Conservation (phyloP, 306 rosid species). For the Bauhinia variegata region DNA sequence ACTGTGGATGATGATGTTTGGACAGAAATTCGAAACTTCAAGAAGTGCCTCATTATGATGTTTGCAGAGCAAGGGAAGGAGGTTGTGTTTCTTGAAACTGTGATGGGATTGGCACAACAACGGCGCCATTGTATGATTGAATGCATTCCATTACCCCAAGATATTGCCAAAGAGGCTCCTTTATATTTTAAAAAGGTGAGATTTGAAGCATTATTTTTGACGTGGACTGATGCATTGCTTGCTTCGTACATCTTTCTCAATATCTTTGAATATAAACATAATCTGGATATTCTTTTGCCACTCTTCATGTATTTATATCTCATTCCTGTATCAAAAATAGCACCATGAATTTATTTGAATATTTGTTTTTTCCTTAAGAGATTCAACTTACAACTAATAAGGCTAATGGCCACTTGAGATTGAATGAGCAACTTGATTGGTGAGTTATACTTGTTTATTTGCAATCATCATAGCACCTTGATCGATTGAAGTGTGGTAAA, state of each 20-base stretch:
- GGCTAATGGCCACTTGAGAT: too few species aligned
- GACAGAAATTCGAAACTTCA: conserved; percentile 91
- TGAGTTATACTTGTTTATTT: neutral
- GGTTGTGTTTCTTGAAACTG: conserved; percentile 88
- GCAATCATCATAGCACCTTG: too few species aligned
- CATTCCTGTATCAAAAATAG: too few species aligned
- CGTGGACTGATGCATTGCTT: neutral
- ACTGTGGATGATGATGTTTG: conserved; percentile 72
- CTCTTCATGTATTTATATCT: too few species aligned
- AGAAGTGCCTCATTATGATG: conserved; percentile 94
- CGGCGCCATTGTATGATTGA: conserved; percentile 79
- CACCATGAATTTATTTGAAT: too few species aligned
- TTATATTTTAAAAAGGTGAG: conserved; percentile 82
- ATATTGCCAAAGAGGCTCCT: conserved; percentile 83
- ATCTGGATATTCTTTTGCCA: too few species aligned
- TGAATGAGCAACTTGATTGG: neutral
- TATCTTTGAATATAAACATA: neutral
- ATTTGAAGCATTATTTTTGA: conserved; percentile 2
- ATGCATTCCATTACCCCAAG: conserved; percentile 82
- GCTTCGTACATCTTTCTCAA: neutral
- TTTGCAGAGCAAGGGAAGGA: conserved; percentile 88
- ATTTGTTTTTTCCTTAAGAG: too few species aligned
- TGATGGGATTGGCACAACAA: conserved; percentile 80
- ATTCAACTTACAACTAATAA: too few species aligned
- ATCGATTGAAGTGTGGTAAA: too few species aligned